Evolutionary conservation across 305 asterid species (phyloP), one percentile per base, ranked within the genome.

Genomic region (Rubia occidens): DNA sequence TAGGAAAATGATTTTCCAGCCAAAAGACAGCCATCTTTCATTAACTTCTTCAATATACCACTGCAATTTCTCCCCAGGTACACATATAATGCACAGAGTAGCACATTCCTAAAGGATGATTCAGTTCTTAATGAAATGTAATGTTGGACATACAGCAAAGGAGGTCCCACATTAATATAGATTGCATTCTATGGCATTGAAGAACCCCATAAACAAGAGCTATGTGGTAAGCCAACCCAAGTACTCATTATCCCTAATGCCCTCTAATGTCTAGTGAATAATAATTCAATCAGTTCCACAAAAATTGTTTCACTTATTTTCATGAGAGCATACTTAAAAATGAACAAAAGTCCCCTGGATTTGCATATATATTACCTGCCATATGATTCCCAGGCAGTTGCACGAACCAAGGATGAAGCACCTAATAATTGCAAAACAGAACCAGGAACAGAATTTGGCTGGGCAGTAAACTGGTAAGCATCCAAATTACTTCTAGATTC

Each of bases 381-480:
- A 78, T 90, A 90, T 82, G 84, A 80, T 87, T 94, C 98, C 98
- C 98, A 94, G 42, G 96, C 82, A 84, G 89, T 82, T 71, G 97
- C 95, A 62, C 95, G 97, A 56, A 86, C 88, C 87, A 94, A 79
- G 76, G 88, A 89, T 54, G 96, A 87, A 71, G 97, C 88, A 65
- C 97, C 97, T 80, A 86, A 74, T 70, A 94, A 79, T 71, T 90
- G 96, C 79, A 86, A 73, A 69, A 90, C 97, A 15, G 97, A 85
- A 67, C 84, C 88, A 66, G 98, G 97, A 59, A 90, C 77, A 58
- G 98, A 79, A 79, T 85, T 84, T 65, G 95, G 88, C 64, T 84
- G 96, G 66, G 95, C 88, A 78, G 86, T 81, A 82, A 87, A 87
- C 63, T 90, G 88, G 77, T 69, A 79, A 37, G 76, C 72, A 73